Percentiles rank a stretch among this genome's conserved stretches.
Evolutionary conservation across 345 rosid species (phyloP).

Genomic region (Eucalyptus urophylla): DNA sequence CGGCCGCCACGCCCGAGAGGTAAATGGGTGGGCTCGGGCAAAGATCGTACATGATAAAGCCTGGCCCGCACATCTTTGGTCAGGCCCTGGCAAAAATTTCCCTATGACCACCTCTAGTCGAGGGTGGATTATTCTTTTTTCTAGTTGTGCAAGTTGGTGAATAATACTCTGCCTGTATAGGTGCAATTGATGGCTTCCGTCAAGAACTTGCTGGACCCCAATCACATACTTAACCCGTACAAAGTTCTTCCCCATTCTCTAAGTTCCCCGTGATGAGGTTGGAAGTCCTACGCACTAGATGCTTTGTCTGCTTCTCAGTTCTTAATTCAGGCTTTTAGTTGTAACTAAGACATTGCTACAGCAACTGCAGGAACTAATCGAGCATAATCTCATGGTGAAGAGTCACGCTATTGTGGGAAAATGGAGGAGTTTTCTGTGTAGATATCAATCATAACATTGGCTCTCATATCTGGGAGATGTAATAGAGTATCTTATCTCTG

Average conservation of each 20-base stretch:
- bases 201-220: slow-evolving; percentile 71
- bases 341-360: background rate
- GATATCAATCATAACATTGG: background rate
- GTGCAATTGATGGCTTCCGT: slow-evolving; percentile 61
- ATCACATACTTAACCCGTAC: slow-evolving; percentile 78
- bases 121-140: background rate
- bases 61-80: background rate
- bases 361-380: background rate
- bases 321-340: background rate
- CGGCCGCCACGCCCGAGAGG: background rate
- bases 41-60: background rate
- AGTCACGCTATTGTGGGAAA: background rate
- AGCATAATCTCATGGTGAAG: background rate
- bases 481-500: background rate
- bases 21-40: background rate
- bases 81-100: background rate
- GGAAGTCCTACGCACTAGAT: background rate
- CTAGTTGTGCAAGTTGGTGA: background rate
- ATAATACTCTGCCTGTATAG: background rate
- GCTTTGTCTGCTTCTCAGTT: background rate
- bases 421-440: background rate
- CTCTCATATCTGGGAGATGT: background rate
- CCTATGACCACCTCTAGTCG: background rate
- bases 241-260: slow-evolving; percentile 64
- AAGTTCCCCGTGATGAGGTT: background rate